Conservation (phyloP, 148 eudicot genomes). For the Rhododendron molle region DNA sequence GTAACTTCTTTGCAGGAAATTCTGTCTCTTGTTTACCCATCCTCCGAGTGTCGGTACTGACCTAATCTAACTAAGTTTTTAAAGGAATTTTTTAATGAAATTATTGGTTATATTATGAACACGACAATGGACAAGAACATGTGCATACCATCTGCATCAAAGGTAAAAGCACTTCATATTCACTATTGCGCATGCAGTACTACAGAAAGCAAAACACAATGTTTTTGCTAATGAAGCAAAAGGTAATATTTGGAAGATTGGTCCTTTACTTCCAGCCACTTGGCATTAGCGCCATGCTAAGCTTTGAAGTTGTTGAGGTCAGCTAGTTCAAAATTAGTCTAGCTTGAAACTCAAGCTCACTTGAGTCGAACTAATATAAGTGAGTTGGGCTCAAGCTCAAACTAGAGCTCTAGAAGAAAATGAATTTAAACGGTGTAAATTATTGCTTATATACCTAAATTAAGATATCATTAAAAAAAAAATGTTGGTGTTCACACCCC, state of each 20-base stretch:
- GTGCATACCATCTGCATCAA: neutral
- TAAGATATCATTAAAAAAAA: no score
- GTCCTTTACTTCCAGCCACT: neutral
- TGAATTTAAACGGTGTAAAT: neutral
- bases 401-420: neutral
- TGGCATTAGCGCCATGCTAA: no score
- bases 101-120: neutral
- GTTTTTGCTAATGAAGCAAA: no score
- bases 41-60: neutral
- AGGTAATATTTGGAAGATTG: neutral
- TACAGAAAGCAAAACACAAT: no score
- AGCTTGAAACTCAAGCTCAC: no score
- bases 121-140: neutral
- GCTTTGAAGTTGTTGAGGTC: no score
- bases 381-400: neutral
- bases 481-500: neutral
- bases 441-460: neutral
- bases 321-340: no score
- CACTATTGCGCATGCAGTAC: no score
- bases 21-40: neutral
- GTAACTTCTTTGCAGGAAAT: neutral
- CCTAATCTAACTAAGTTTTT: neutral
- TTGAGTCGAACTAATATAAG: no score
- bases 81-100: neutral
- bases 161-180: neutral